Evolutionary conservation across 2,329 filamentous ascomycete genomes (phyloP), one percentile per base, ranked within the genome.

Genomic region (Sclerotinia sclerotiorum): DNA sequence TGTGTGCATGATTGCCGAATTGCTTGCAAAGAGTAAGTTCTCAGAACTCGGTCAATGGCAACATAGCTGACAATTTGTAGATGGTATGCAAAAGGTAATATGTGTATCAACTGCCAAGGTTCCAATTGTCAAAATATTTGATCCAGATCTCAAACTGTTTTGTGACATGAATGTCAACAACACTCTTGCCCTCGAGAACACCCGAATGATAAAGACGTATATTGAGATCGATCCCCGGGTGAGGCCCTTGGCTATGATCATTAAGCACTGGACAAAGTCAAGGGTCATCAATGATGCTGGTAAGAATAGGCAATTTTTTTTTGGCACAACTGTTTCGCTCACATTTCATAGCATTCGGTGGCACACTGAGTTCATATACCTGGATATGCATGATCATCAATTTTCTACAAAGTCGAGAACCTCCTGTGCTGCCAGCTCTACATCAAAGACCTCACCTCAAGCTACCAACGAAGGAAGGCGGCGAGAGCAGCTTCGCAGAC

Each of bases 91-190:
- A 79, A 92, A 92, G 76, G 93, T 99, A 1, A 91, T 97, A 32
- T 99, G 95, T 78, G 93, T 98, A 65, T 93, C 93, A 39, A 92
- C 91, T 54, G 95, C 95, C 69, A 98, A 97, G 80, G 95, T 99
- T 19, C 94, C 95, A 5, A 99, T 99, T 76, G 95, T 99, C 74
- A 98, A 98, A 82, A 92, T 97, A 68, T 99, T 95, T 94, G 95
- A 99, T 78, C 95, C 95, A 3, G 93, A 97, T 78, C 83, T 97
- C 68, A 84, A 89, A 72, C 84, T 99, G 63, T 91, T 93, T 21
- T 97, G 94, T 79, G 95, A 99, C 78, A 95, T 99, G 90, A 99
- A 99, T 75, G 94, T 99, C 81, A 99, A 99, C 82, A 99, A 98
- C 76, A 95, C 94, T 0, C 81, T 96, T 65, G 95, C 95, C 5